Base-by-base conservation (phyloP, 805 yeast genomes). In the Ogataea henricii region DNA sequence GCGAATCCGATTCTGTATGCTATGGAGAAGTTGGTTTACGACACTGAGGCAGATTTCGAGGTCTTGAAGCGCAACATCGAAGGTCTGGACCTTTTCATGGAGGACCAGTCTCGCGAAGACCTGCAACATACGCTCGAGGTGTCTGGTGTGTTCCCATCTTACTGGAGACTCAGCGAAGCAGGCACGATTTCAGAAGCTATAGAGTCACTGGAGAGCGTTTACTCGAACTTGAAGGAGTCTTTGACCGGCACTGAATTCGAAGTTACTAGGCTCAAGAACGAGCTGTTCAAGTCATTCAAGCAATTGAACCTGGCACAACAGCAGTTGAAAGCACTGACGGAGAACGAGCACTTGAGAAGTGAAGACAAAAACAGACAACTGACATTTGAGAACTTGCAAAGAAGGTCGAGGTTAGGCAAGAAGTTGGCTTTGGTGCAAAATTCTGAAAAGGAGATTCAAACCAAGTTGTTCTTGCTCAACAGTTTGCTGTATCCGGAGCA, bases 101-200 rank as follows among this genome's bases (percentile, higher is more conserved):
- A 26, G 3, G 64, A 60, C 35, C 69, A 68, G 22, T 25, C 50
- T 4, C 40, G 55, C 13, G 46, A 43, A 1, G 46, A 46, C 4
- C 17, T 56, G 9, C 40, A 25, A 7, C 68, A 67, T 44, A 56
- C 68, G 0, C 27, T 55, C 9, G 51, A 54, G 17, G 45, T 40
- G 3, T 57, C 66, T 2, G 37, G 64, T 4, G 45, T 48, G 10
- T 60, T 49, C 35, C 65, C 66, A 2, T 43, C 52, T 1, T 54
- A 45, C 23, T 67, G 72, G 72, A 64, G 65, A 46, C 46, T 68
- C 12, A 36, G 47, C 43, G 71, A 68, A 45, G 58, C 53, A 5
- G 48, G 43, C 2, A 57, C 58, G 5, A 43, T 68, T 36, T 40
- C 45, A 2, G 34, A 47, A 17, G 42, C 51, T 16, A 51, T 56